Evolutionary conservation across 2,329 filamentous ascomycete genomes (phyloP), one percentile per base, ranked within the genome.

Genomic region (Aspergillus ruber): DNA sequence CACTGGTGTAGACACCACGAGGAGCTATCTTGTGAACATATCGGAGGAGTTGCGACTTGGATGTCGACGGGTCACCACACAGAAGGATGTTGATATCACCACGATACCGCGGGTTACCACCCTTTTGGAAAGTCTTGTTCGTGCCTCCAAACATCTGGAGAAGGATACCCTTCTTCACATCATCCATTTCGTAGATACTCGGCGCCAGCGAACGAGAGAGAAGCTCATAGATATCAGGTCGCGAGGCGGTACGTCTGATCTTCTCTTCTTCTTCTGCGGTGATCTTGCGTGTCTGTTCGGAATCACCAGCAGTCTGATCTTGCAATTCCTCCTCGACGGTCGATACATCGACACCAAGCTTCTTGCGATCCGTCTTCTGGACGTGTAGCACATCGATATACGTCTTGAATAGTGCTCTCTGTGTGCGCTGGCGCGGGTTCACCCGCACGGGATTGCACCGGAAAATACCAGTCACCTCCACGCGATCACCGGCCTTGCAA

Each of bases 21-120:
- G 93, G 93, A 4, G 93, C 93, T 62, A 98, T 98, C 71, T 95
- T 94, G 79, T 98, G 91, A 21, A 98, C 86, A 62, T 98, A 98
- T 53, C 89, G 81, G 23, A 98, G 78, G 47, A 98, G 75, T 69
- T 98, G 94, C 9, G 93, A 98, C 69, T 98, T 98, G 35, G 93
- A 80, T 0, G 93, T 98, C 0, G 91, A 97, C 0, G 93, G 93
- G 62, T 98, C 93, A 77, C 93, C 93, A 61, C 93, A 98, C 32
- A 98, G 84, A 39, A 98, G 79, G 44, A 98, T 82, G 65, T 98
- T 98, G 74, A 98, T 96, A 68, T 98, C 93, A 53, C 93, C 93
- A 74, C 93, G 83, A 68, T 98, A 98, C 60, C 86, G 90, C 6
- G 93, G 93, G 62, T 88, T 95, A 49, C 90, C 93, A 47, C 93